Evolutionary conservation across 805 yeast genomes (phyloP).

Genomic region (Kuraishia hungarica): DNA sequence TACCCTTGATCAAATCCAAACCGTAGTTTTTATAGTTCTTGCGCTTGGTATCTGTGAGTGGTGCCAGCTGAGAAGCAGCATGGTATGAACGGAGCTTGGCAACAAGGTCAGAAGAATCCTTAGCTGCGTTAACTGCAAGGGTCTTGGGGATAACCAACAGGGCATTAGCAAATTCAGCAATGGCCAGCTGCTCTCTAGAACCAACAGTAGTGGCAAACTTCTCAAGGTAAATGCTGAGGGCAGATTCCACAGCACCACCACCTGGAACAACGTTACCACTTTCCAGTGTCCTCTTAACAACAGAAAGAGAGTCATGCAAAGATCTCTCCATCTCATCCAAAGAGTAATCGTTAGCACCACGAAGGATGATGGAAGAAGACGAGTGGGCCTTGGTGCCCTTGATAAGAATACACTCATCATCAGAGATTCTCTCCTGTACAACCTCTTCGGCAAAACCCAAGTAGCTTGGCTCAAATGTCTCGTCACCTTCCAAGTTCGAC

Average conservation of each 20-base stretch:
- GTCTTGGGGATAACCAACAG: conserved; percentile 92
- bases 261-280: conserved; percentile 95
- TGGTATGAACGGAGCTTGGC: conserved; percentile 95
- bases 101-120: conserved; percentile 89
- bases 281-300: conserved; percentile 92
- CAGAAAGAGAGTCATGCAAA: conserved; percentile 86
- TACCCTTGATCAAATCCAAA: conserved; percentile 83
- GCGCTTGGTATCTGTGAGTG: conserved; percentile 75
- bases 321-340: conserved; percentile 99
- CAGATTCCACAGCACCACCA: conserved; percentile 99
- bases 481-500: conserved; percentile 95
- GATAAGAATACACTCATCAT: conserved; percentile 92
- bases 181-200: conserved; percentile 94
- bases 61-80: conserved; percentile 86
- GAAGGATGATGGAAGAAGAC: conserved; percentile 80
- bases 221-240: conserved; percentile 88
- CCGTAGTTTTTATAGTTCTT: conserved; percentile 88
- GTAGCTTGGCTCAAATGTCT: conserved; percentile 75
- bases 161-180: conserved; percentile 93
- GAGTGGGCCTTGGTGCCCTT: conserved; percentile 89
- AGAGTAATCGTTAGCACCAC: conserved; percentile 94
- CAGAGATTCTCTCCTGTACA: conserved; percentile 82
- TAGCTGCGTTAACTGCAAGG: conserved; percentile 93
- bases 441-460: conserved; percentile 90
- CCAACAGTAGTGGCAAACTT: conserved; percentile 98